Evolutionary conservation across 768 basidiomycete species (phyloP).

Genomic region (Hirschioporus abietinus): DNA sequence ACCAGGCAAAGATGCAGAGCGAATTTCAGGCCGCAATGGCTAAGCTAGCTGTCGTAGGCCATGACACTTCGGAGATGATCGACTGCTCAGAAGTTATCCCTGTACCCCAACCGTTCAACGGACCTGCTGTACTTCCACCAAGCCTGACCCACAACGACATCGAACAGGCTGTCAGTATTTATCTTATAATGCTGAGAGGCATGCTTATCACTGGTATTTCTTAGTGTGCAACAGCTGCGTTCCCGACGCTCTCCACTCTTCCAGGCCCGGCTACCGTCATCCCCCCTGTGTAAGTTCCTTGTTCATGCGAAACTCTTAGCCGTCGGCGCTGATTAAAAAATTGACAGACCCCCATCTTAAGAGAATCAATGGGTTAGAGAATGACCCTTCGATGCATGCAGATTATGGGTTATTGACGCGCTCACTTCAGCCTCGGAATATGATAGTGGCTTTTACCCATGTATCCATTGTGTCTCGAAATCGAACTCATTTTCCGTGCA

Average conservation of each 20-base stretch:
- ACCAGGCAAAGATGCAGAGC: constrained; percentile 22
- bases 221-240: constrained; percentile 5
- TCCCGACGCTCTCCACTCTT: constrained; percentile 4
- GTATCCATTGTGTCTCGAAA: too few relatives aligned
- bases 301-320: neutral
- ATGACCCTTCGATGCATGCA: neutral
- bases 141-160: neutral
- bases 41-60: constrained; percentile 26
- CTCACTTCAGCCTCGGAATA: too few relatives aligned
- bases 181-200: neutral
- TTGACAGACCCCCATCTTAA: neutral
- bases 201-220: neutral
- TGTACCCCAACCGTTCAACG: neutral
- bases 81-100: constrained; percentile 18
- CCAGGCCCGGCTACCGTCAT: neutral
- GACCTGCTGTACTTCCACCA: neutral
- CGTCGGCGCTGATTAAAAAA: neutral
- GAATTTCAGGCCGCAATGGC: constrained; percentile 24
- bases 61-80: constrained; percentile 13
- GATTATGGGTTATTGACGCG: neutral
- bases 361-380: neutral
- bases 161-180: neutral
- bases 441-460: too few relatives aligned
- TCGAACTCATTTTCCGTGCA: too few relatives aligned
- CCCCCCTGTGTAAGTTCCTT: constrained; percentile 1